These are phyloP conservation scores for Aspergillus puulaauensis DNA, from an alignment of 2,329 filamentous ascomycete genomes.

Conservation along the genomic window DNA sequence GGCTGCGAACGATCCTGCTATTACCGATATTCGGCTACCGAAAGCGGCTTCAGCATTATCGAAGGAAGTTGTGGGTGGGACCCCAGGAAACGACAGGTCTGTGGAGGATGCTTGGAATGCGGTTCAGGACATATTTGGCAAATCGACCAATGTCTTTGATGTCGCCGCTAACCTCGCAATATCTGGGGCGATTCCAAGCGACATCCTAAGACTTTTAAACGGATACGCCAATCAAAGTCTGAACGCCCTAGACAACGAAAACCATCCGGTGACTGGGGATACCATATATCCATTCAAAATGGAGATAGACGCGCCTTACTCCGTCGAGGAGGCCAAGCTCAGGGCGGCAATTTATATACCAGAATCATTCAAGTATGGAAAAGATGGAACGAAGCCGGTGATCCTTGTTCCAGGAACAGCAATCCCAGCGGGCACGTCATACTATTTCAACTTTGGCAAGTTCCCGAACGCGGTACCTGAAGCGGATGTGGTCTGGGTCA, in stretches of 20 bases:
- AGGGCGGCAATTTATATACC: slow-evolving; percentile 26
- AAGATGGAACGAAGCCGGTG: slow-evolving; percentile 43
- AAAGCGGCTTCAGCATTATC: not conserved
- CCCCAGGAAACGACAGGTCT: not conserved
- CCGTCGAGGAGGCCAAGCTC: slow-evolving; percentile 46
- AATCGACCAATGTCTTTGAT: not conserved
- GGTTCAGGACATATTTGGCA: not conserved
- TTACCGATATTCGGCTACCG: not conserved
- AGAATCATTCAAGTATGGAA: slow-evolving; percentile 31
- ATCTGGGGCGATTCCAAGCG: not conserved
- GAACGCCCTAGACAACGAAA: slow-evolving; percentile 18
- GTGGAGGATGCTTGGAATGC: not conserved
- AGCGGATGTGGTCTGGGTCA: slow-evolving; percentile 57
- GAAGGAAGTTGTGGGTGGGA: not conserved
- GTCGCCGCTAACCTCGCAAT: not conserved
- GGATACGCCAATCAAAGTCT: slow-evolving; percentile 8
- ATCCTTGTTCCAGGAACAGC: slow-evolving; percentile 57
- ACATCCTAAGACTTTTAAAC: not conserved
- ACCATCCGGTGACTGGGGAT: not conserved
- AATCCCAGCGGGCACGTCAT: slow-evolving; percentile 47
- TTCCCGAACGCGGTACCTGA: slow-evolving; percentile 44
- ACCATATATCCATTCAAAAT: slow-evolving; percentile 20
- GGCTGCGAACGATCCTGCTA: not conserved
- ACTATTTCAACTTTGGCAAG: slow-evolving; percentile 50
- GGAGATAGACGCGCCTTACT: slow-evolving; percentile 50